These are phyloP conservation scores for Pisolithus orientalis DNA, from an alignment of 768 basidiomycete species.

Conservation along the genomic window DNA sequence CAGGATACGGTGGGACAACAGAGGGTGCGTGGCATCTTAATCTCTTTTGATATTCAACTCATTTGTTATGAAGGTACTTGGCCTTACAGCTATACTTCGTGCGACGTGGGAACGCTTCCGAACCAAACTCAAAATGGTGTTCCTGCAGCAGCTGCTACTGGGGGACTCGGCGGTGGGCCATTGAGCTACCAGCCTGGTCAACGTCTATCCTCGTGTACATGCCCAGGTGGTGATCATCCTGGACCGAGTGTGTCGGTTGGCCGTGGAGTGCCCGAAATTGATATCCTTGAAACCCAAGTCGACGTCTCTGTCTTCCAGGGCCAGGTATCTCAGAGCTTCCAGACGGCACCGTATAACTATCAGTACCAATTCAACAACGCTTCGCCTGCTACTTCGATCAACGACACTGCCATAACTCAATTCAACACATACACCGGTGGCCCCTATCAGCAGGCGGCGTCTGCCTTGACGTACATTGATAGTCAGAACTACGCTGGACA, in stretches of 20 bases:
- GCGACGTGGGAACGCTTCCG: slow-evolving; percentile 82
- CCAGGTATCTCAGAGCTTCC: slow-evolving; percentile 75
- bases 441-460: slow-evolving; percentile 67
- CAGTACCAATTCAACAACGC: slow-evolving; percentile 55
- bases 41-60: slow-evolving; percentile 1
- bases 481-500: slow-evolving; percentile 49
- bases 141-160: slow-evolving; percentile 54
- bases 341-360: slow-evolving; percentile 74
- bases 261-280: slow-evolving; percentile 88
- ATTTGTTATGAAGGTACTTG: slow-evolving; percentile 36
- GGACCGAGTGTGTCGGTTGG: slow-evolving; percentile 61
- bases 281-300: slow-evolving; percentile 82
- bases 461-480: slow-evolving; percentile 54
- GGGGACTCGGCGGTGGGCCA: slow-evolving; percentile 39
- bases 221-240: slow-evolving; percentile 79
- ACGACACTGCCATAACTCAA: slow-evolving; percentile 41
- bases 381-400: slow-evolving; percentile 47
- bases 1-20: slow-evolving; percentile 86
- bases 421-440: slow-evolving; percentile 71
- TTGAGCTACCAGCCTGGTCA: slow-evolving; percentile 86
- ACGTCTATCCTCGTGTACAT: slow-evolving; percentile 82
- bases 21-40: slow-evolving; percentile 44
- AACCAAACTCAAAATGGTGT: slow-evolving; percentile 67
- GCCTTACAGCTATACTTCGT: slow-evolving; percentile 81
- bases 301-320: slow-evolving; percentile 45